Evolutionary conservation across 1,284 basidiomycete genomes (phyloP), one percentile per base, ranked within the genome.

Genomic region (Austroboletus olivaceoglutinosus): DNA sequence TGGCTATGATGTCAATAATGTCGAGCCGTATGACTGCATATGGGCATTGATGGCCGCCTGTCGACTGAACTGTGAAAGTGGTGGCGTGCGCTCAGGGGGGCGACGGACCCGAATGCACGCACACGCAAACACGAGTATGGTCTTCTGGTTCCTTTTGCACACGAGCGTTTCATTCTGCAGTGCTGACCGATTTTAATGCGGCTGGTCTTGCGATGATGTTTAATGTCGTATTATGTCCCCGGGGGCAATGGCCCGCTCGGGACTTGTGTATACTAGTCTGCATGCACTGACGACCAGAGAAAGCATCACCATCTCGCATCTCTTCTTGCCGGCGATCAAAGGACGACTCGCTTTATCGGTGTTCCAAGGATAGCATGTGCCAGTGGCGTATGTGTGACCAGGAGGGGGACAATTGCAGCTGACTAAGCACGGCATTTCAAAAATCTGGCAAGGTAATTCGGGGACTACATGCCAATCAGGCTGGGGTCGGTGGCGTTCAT

Each of bases 111-210:
- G 58, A 58, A 21, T 6, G 12, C 11, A 19, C 31, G 40, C 22
- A 31, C 41, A 27, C 15, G 11, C 10, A 40, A 5, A 33, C 52
- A 43, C 31, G 18, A 15, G 1, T 34, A 9, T 34, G n/a, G 8
- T 34, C 16, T 25, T 12, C 16, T 31, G 9, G 4, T 23, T 22
- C 23, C 27, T 45, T 10, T 45, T 43, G 47, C 55, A 18, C 13
- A 58, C 52, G 52, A 52, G 61, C 33, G 31, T 52, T 61, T 63
- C 61, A 63, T 58, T 58, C 41, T 45, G 33, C 45, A 21, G 22
- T 54, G 47, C 42, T 36, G 13, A 29, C 13, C 52, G 13, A 16
- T 34, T 41, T 18, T 58, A 58, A 58, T 51, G 34, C 30, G 33
- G 49, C 12, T 21, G 31, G 33, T 27, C 31, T 47, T 36, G 47